Base-by-base conservation (phyloP, 2,329 filamentous ascomycete species). In the Microdochium bolleyi region DNA sequence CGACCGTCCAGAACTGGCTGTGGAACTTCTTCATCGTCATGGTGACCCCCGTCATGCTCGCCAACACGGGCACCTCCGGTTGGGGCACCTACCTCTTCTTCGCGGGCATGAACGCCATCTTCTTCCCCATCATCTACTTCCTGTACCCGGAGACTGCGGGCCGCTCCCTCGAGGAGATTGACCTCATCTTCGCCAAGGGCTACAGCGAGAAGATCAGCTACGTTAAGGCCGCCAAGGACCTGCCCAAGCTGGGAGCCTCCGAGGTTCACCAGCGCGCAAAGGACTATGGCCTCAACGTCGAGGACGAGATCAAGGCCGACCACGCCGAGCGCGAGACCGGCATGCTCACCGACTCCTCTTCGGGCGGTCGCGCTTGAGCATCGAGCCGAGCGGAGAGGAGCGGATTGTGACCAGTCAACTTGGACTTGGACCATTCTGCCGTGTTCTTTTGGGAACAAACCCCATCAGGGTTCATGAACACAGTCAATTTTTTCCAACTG, bases 31-130 rank as follows among this genome's bases (percentile, higher is more conserved):
- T 74, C 52, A 68, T 75, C 52, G 83, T 85, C 48, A 76, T 87
- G 61, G 77, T 87, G 49, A 86, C 83, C 0, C 85, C 84, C 0
- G 76, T 83, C 1, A 75, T 87, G 21, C 76, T 88, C 9, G 68
- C 78, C 57, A 78, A 79, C 52, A 83, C 75, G 1, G 63, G 63
- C 9, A 50, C 56, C 8, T 56, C 46, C 8, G 72, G 72, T 14
- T 83, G 74, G 66, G 77, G 78, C 51, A 73, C 78, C 0, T 59
- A 70, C 58, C 48, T 77, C n/a, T 69, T 78, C 54, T 74, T 77
- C 59, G 68, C 68, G 32, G 56, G 71, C n/a, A 73, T 77, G 49
- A 74, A 75, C n/a, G 63, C 69, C 14, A 69, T 74, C 14, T 73
- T 74, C 54, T 73, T 73, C 58, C 55, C 67, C 38, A 66, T 70